Percentiles rank a stretch among this genome's conserved stretches.
These are phyloP conservation scores for Aspergillus sclerotioniger DNA, from an alignment of 495 filamentous ascomycete species.

Conservation along the genomic window DNA sequence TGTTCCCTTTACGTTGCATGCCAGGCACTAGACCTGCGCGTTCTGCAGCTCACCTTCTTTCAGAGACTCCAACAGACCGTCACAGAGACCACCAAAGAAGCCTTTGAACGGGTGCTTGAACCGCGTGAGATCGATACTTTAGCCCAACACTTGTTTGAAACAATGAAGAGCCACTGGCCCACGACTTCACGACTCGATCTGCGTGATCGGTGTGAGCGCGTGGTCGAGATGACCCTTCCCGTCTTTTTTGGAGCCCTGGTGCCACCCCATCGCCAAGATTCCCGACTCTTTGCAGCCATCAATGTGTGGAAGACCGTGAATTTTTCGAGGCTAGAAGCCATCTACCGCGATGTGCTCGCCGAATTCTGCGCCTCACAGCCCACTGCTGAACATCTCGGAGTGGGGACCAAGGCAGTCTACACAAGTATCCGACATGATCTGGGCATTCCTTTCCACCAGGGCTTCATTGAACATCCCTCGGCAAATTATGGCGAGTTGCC, in stretches of 20 bases:
- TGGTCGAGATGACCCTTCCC: not conserved
- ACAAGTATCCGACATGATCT: not conserved
- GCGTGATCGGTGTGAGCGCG: not conserved
- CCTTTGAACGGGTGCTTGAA: not conserved
- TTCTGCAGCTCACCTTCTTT: not conserved
- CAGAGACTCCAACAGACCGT: not conserved
- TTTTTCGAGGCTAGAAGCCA: not conserved
- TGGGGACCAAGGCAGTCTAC: not conserved
- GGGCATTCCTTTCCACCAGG: not conserved
- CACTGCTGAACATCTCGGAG: not conserved
- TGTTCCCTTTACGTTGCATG: conserved; percentile 52
- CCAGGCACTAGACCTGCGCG: conserved; percentile 41
- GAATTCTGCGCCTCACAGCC: not conserved
- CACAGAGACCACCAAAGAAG: not conserved
- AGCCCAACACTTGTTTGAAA: not conserved
- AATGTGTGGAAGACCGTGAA: not conserved
- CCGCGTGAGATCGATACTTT: not conserved
- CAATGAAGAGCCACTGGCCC: not conserved
- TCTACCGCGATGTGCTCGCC: not conserved
- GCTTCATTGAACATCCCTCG: not conserved
- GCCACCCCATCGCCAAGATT: not conserved
- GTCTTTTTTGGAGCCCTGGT: not conserved
- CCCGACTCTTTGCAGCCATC: not conserved
- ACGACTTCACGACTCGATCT: not conserved
- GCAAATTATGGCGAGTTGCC: not conserved